Percentiles rank a stretch among this genome's conserved stretches.
phyloP scores from a whole-genome alignment of 2,329 filamentous ascomycete genomes.

The Pseudogymnoascus sp. region DNA sequence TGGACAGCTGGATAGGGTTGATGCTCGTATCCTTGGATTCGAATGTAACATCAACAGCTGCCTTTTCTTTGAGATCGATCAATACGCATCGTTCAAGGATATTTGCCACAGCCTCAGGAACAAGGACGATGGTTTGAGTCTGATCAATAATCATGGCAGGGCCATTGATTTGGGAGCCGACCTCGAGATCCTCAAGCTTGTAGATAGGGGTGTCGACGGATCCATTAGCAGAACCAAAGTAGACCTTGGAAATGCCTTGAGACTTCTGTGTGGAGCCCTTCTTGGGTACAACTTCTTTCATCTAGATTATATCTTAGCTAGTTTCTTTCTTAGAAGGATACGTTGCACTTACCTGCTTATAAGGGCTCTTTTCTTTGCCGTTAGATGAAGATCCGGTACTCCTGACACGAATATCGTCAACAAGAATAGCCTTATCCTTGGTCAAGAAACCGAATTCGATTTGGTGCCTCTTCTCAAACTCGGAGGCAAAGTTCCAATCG shows the following conservation, averaged over 20 bases:
- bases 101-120: slow-evolving; percentile 64
- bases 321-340: neutral
- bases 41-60: slow-evolving; percentile 7
- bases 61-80: slow-evolving; percentile 47
- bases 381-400: slow-evolving; percentile 81
- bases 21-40: slow-evolving; percentile 38
- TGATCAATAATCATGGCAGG: slow-evolving; percentile 80
- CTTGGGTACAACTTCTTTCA: slow-evolving; percentile 21
- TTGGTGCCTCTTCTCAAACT: slow-evolving; percentile 76
- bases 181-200: slow-evolving; percentile 61
- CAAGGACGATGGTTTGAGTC: slow-evolving; percentile 84
- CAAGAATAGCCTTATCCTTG: slow-evolving; percentile 71
- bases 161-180: slow-evolving; percentile 66
- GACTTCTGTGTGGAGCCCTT: neutral
- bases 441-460: slow-evolving; percentile 88
- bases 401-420: slow-evolving; percentile 78
- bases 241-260: neutral
- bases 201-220: slow-evolving; percentile 58
- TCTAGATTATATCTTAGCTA: slow-evolving; percentile 33
- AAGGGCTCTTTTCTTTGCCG: slow-evolving; percentile 48
- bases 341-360: neutral
- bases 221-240: neutral
- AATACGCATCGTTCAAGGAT: slow-evolving; percentile 74
- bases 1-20: slow-evolving; percentile 66
- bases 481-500: slow-evolving; percentile 72